Evolutionary conservation across 179 eudicot species (phyloP), one percentile per base, ranked within the genome.

Genomic region (Pouteria campechiana): DNA sequence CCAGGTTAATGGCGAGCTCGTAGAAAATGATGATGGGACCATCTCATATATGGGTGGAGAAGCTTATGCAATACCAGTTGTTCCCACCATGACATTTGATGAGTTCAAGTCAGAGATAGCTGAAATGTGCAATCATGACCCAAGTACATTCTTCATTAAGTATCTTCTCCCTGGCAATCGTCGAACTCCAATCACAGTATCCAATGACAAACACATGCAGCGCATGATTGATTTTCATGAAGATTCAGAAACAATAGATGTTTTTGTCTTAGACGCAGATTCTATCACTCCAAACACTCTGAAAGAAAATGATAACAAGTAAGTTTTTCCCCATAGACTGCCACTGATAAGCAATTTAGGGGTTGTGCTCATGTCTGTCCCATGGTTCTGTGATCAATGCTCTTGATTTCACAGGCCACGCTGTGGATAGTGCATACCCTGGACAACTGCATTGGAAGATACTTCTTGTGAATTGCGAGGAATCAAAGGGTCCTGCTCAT

Each of bases 91-190:
- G 10, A 25, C 50, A 19, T 77, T 63, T 49, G 64, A 70, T 48
- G 85, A 74, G 58, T 65, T 77, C 32, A 77, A 70, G 65, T 44
- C 70, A 46, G 67, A 64, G 41, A 58, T 77, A 37, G 85, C 85
- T 16, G 77, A 74, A 43, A 44, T 74, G 58, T 74, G 67, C 43
- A 61, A 73, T 58, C 41, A 70, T 51, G 70, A 70, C 3, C 57
- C 41, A 12, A 51, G 55, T 33, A 46, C 72, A 3, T 43, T 77
- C 37, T 55, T 59, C 28, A 25, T 74, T 33, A 77, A 77, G 70
- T 77, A 77, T 34, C 76, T 70, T 36, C 81, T 78, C 37, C 86
- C 86, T 5, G 74, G 78, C 42, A 78, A 74, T 59, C 70, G 37
- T 42, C 68, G 71, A 36, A 68, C 64, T 50, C 70, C 68, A 37